A percentile compares a stretch with the other conserved stretches of the same genome.
Conservation (phyloP, 2,329 filamentous ascomycete species). For the Pseudogymnoascus sp. region DNA sequence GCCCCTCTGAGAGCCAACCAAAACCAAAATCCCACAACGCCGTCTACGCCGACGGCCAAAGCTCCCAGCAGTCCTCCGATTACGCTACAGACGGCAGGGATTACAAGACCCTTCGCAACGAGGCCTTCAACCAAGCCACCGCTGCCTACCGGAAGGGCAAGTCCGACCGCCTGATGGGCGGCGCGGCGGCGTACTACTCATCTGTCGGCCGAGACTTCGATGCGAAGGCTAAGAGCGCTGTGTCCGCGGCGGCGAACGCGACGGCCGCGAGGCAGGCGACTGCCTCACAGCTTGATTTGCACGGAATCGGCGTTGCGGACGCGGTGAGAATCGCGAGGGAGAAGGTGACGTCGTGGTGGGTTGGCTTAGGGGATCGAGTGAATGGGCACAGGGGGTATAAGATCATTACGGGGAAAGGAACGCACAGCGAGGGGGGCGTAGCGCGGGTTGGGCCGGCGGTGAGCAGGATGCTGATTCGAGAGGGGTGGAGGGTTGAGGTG, state of each 20-base stretch:
- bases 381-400: constrained; percentile 49
- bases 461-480: constrained; percentile 62
- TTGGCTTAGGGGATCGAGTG: constrained; percentile 52
- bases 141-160: constrained; percentile 53
- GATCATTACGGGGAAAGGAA: constrained; percentile 75
- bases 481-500: constrained; percentile 77
- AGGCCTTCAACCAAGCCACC: constrained; percentile 50
- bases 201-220: constrained; percentile 61
- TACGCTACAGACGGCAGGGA: neutral
- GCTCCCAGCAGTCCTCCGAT: neutral
- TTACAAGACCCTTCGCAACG: constrained; percentile 19
- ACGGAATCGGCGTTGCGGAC: constrained; percentile 75
- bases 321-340: constrained; percentile 70
- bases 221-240: constrained; percentile 49
- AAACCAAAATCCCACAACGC: constrained; percentile 12
- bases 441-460: constrained; percentile 74
- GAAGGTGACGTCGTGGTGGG: constrained; percentile 70
- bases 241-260: constrained; percentile 60
- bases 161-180: constrained; percentile 67
- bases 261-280: constrained; percentile 63
- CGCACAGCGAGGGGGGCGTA: constrained; percentile 69
- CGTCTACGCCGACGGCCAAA: neutral
- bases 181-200: constrained; percentile 69
- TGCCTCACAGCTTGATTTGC: constrained; percentile 61
- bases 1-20: neutral